Evolutionary conservation across 768 basidiomycete genomes (phyloP).

Genomic region (Gloeostereum incarnatum): DNA sequence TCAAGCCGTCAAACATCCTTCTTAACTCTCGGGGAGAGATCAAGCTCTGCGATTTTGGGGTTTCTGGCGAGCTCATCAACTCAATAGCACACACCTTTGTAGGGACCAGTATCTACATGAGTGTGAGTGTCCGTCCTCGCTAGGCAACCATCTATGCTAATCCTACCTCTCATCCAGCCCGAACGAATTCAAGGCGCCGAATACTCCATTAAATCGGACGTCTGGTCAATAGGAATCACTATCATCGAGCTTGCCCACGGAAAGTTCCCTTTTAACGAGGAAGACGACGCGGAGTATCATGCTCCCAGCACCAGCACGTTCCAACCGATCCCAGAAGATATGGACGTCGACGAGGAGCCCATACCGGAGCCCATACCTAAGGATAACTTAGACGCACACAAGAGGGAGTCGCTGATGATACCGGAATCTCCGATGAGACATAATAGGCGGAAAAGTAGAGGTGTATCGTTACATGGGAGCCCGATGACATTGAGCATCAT

Average conservation of each 20-base stretch:
- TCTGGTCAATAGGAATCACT: conserved; percentile 97
- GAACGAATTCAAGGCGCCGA: conserved; percentile 98
- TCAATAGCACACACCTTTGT: conserved; percentile 99
- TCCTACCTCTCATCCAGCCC: conserved; percentile 47
- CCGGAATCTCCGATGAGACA: conserved; percentile 49
- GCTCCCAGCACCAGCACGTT: conserved; percentile 58
- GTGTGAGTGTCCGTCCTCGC: conserved; percentile 46
- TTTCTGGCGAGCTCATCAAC: conserved; percentile 97
- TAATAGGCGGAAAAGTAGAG: conserved; percentile 82
- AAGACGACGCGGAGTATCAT: conserved; percentile 62
- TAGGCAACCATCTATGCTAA: conserved; percentile 6
- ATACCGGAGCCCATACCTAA: conserved; percentile 16
- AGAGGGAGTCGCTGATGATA: conserved; percentile 12
- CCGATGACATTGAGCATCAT: conserved; percentile 98
- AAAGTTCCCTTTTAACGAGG: conserved; percentile 92
- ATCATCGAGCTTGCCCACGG: conserved; percentile 95
- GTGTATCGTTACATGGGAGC: conserved; percentile 88
- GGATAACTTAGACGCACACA: background rate
- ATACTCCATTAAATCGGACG: conserved; percentile 98
- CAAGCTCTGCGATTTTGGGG: conserved; percentile 99
- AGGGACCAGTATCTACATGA: conserved; percentile 99
- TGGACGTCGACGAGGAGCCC: conserved; percentile 27
- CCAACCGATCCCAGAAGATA: conserved; percentile 33
- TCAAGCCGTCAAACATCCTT: conserved; percentile 98
- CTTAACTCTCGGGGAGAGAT: conserved; percentile 92